Evolutionary conservation across 371 early-diverging fungal genomes (phyloP).

Genomic region (Circinella minor): DNA sequence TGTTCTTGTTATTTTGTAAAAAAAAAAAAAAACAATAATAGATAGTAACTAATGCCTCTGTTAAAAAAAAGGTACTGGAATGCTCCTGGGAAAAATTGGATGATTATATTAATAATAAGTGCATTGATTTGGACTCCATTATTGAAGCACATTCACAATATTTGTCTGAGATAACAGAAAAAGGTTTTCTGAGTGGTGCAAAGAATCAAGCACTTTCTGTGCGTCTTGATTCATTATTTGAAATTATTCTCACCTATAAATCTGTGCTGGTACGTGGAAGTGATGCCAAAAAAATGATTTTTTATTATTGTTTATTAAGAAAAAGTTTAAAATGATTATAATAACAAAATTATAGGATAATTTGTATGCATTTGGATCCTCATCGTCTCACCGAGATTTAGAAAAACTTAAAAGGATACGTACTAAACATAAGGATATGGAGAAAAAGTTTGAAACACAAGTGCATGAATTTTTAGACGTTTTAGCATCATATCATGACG

Average conservation of each 20-base stretch:
- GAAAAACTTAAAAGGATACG: conserved; percentile 33
- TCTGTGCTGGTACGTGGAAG: conserved; percentile 21
- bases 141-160: conserved; percentile 76
- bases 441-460: conserved; percentile 39
- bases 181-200: conserved; percentile 61
- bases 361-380: conserved; percentile 28
- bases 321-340: background rate
- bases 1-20: background rate
- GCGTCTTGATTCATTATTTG: conserved; percentile 43
- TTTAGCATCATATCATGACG: conserved; percentile 69
- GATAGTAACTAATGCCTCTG: conserved; percentile 22
- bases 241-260: conserved; percentile 42
- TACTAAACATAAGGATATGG: conserved; percentile 35
- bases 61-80: conserved; percentile 73
- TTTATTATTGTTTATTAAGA: background rate
- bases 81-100: conserved; percentile 88
- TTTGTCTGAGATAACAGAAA: conserved; percentile 62
- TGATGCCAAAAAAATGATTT: background rate
- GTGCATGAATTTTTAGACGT: conserved; percentile 53
- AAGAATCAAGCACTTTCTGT: conserved; percentile 52
- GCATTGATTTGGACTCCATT: conserved; percentile 73
- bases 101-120: conserved; percentile 56
- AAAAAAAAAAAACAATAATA: conserved; percentile 16
- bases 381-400: conserved; percentile 6
- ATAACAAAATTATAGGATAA: conserved; percentile 24